Evolutionary conservation across 805 yeast genomes (phyloP).

Genomic region (Saccharomyces paradoxus): DNA sequence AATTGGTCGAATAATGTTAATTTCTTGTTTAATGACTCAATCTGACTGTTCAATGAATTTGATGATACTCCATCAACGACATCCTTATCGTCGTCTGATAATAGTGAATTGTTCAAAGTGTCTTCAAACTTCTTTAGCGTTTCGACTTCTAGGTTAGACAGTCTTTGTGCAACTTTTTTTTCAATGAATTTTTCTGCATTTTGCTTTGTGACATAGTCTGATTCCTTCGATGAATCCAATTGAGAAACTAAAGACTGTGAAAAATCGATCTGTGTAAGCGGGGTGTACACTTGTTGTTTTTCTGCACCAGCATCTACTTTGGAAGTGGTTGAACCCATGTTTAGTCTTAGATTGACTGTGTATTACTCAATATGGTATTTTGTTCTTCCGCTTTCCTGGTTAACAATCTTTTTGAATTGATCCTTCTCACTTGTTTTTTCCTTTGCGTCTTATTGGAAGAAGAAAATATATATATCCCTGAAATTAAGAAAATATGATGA

Average conservation of each 20-base stretch:
- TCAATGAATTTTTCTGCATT: constrained; percentile 59
- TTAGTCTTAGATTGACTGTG: not conserved
- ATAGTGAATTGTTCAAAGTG: constrained; percentile 38
- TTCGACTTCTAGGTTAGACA: constrained; percentile 46
- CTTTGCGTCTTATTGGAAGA: not conserved
- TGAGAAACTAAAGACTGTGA: constrained; percentile 56
- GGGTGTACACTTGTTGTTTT: constrained; percentile 45
- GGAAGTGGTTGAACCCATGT: not conserved
- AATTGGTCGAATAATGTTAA: constrained; percentile 32
- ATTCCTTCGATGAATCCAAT: constrained; percentile 54
- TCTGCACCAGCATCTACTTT: not conserved
- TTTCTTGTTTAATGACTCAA: constrained; percentile 32
- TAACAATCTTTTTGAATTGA: not conserved
- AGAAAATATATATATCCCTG: not conserved
- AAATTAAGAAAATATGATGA: too few relatives aligned
- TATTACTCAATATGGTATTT: not conserved
- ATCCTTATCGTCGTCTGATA: constrained; percentile 27
- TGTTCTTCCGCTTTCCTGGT: not conserved
- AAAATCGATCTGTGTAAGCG: constrained; percentile 60
- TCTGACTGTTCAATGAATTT: constrained; percentile 34
- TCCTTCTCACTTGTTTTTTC: not conserved
- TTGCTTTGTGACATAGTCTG: constrained; percentile 65
- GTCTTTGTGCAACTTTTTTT: constrained; percentile 51
- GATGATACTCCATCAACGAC: constrained; percentile 29
- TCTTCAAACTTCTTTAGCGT: constrained; percentile 45